Conservation (phyloP, 1,139 yeast species). For the Geotrichum klebahnii region DNA sequence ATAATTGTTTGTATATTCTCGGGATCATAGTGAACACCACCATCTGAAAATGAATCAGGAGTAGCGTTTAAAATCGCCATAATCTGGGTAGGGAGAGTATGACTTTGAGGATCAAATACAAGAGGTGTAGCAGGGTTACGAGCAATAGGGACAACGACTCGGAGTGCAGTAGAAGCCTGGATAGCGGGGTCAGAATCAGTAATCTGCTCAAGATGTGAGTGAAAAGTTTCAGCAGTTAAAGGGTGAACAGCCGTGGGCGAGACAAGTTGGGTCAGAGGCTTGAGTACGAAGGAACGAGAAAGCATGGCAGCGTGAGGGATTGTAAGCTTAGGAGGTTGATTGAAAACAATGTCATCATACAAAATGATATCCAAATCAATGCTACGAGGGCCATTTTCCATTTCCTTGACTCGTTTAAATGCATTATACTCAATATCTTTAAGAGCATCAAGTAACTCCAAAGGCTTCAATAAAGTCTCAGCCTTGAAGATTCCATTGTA, state of each 20-base stretch:
- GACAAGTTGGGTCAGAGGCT: slow-evolving; percentile 78
- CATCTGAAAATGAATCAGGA: slow-evolving; percentile 95
- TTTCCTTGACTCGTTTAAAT: slow-evolving; percentile 65
- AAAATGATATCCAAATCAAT: slow-evolving; percentile 85
- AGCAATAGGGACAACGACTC: slow-evolving; percentile 35
- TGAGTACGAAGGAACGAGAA: slow-evolving; percentile 83
- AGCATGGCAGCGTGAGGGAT: slow-evolving; percentile 87
- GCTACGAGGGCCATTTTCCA: slow-evolving; percentile 87
- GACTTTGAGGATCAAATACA: slow-evolving; percentile 31
- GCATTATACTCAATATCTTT: slow-evolving; percentile 75
- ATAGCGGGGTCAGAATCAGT: slow-evolving; percentile 38
- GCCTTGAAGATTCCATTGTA: slow-evolving; percentile 76
- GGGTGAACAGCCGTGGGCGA: slow-evolving; percentile 68
- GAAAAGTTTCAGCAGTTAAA: slow-evolving; percentile 74
- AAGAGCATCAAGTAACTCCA: slow-evolving; percentile 54
- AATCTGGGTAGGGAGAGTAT: slow-evolving; percentile 38
- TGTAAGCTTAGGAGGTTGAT: slow-evolving; percentile 51
- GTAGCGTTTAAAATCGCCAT: slow-evolving; percentile 91
- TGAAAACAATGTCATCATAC: slow-evolving; percentile 56
- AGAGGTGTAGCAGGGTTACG: slow-evolving; percentile 22
- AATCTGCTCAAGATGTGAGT: slow-evolving; percentile 61
- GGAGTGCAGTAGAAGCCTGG: slow-evolving; percentile 35
- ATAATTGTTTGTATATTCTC: slow-evolving; percentile 41
- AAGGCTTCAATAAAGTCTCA: slow-evolving; percentile 55
- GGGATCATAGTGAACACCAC: slow-evolving; percentile 48